Base-by-base conservation (phyloP, 305 asterid species). In the Ajuga reptans region DNA sequence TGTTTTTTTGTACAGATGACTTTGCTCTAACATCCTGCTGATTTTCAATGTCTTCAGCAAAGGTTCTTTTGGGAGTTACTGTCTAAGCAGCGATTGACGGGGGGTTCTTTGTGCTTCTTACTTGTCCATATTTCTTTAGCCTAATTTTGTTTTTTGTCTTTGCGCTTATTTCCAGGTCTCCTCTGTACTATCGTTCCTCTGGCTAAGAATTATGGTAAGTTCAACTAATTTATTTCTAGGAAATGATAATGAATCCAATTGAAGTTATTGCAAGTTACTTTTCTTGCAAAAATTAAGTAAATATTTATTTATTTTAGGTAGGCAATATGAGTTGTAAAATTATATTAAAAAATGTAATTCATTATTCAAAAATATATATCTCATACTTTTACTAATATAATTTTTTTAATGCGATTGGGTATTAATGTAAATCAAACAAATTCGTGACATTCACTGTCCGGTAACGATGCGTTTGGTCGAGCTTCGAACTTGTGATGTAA, bases 11-110 rank as follows among this genome's bases (percentile, higher is more conserved):
- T 73, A 64, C 68, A 50, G 66, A 68, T 57, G 64, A 49, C 68
- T 9, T 33, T 62, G 18, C 69, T 49, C 72, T 53, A 51, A 53
- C 52, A 43, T 69, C 65, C 72, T 73, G 77, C 75, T 73, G 67
- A 18, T 73, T 74, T 67, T 77, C 75, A 39, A 74, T 64, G 69
- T 54, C 29, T 46, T 67, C 46, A 67, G 80, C 76, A 56, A 64
- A 39, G 31, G 77, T 0, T 59, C 27, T 77, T 69, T 46, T 56
- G 64, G 16, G 14, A 52, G 12, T 49, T 9, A 17, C n/a, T n/a
- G n/a, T 37, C 51, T 50, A 36, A 31, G 57, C 21, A 24, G 27
- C 47, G 27, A 21, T 21, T 21, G 27, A 21, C 27, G 27, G 27
- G 29, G n/a, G 0, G 29, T 9, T 72, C 31, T 31, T 18, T 36